phyloP scores from a whole-genome alignment of 441 rosid species.

The Kokia cookei region DNA sequence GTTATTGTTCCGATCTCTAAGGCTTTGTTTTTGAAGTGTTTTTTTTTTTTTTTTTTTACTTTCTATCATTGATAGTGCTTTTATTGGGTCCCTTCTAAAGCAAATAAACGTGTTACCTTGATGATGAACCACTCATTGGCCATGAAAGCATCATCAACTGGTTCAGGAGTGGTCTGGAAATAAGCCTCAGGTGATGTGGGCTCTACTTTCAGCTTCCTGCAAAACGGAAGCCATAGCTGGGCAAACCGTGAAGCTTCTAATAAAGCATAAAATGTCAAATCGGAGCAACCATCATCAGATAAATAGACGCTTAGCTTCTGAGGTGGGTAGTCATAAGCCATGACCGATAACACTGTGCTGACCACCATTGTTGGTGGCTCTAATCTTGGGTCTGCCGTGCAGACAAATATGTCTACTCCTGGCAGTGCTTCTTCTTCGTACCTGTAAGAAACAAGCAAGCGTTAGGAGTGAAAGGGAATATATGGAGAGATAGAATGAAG shows the following conservation, averaged over 20 bases:
- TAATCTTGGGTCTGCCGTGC: constrained; percentile 67
- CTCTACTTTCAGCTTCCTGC: constrained; percentile 33
- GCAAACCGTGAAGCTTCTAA: constrained; percentile 57
- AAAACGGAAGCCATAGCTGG: constrained; percentile 54
- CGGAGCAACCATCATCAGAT: constrained; percentile 69
- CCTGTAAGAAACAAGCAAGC: constrained; percentile 5
- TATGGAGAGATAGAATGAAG: no score
- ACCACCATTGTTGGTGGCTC: constrained; percentile 72
- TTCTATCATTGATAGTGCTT: no score
- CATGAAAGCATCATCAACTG: not conserved
- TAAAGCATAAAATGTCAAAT: constrained; percentile 58
- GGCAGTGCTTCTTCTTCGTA: constrained; percentile 35
- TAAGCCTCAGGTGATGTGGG: constrained; percentile 46
- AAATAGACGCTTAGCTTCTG: constrained; percentile 58
- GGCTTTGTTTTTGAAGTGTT: no score
- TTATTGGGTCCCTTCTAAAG: no score
- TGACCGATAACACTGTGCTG: constrained; percentile 55
- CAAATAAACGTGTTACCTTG: not conserved
- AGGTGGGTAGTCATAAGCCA: constrained; percentile 62
- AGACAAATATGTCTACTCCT: constrained; percentile 56
- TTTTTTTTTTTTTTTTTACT: no score
- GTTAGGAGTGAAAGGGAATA: not conserved
- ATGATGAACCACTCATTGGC: not conserved
- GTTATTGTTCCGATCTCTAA: no score
- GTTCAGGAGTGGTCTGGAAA: constrained; percentile 14